A percentile compares a stretch with the other conserved stretches of the same genome.
Evolutionary conservation across 2,329 filamentous ascomycete species (phyloP).

Genomic region (Colletotrichum nymphaeae): DNA sequence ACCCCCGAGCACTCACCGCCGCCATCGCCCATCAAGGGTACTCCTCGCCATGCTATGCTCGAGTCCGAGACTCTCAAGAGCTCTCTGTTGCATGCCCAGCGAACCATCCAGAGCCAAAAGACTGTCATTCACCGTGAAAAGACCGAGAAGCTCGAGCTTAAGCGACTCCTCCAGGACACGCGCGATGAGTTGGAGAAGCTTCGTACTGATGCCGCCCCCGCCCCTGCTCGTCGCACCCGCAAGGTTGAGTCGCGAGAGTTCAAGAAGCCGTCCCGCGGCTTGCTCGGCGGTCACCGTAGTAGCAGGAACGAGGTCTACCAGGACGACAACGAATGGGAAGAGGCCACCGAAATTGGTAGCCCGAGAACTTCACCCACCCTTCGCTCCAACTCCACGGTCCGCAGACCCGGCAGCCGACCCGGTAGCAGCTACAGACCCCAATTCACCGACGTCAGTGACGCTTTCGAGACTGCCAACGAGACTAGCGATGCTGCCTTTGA

Average conservation of each 20-base stretch:
- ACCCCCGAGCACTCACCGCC: constrained; percentile 94
- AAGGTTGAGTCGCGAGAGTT: constrained; percentile 74
- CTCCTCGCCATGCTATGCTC: constrained; percentile 89
- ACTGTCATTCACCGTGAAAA: constrained; percentile 97
- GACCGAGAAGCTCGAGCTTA: constrained; percentile 96
- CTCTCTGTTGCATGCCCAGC: constrained; percentile 91
- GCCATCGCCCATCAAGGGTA: constrained; percentile 89
- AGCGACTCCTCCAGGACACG: constrained; percentile 93
- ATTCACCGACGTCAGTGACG: constrained; percentile 68
- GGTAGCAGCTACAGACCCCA: constrained; percentile 25
- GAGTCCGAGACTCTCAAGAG: constrained; percentile 96
- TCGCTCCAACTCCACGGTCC: constrained; percentile 44
- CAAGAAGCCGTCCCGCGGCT: constrained; percentile 77
- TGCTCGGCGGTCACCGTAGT: constrained; percentile 80
- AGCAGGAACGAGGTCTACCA: constrained; percentile 82
- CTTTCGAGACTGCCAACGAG: constrained; percentile 87
- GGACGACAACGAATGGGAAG: constrained; percentile 92
- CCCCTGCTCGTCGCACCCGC: constrained; percentile 69
- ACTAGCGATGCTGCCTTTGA: constrained; percentile 74
- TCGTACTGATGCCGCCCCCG: constrained; percentile 62
- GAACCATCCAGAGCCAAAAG: constrained; percentile 95
- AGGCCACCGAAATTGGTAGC: constrained; percentile 68
- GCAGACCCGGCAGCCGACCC: constrained; percentile 39
- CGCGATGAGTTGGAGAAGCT: constrained; percentile 88
- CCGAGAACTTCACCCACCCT: constrained; percentile 58